These are phyloP conservation scores for Martiniozyma asiatica DNA, from an alignment of 1,139 yeast species.

Conservation along the genomic window DNA sequence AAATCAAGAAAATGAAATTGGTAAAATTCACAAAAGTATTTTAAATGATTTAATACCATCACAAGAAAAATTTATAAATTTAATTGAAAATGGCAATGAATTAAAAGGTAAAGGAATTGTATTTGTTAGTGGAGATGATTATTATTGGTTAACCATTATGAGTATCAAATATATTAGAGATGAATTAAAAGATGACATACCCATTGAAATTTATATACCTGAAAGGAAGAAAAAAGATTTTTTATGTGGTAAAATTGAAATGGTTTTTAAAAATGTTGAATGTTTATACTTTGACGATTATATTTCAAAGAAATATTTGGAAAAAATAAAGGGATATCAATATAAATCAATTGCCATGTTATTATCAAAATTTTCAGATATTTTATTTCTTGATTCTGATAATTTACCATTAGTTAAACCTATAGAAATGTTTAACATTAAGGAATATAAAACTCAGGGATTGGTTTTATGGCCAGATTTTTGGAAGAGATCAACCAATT, in stretches of 20 bases:
- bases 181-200: conserved; percentile 16
- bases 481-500: conserved; percentile 56
- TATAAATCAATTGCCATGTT: conserved; percentile 53
- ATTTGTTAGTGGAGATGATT: conserved; percentile 19
- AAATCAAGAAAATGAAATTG: conserved; percentile 15
- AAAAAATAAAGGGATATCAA: conserved; percentile 36
- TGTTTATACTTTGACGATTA: conserved; percentile 20
- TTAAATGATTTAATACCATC: too few relatives aligned
- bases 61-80: conserved; percentile 8
- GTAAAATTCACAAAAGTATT: conserved; percentile 13
- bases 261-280: conserved; percentile 15
- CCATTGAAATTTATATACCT: conserved; percentile 21
- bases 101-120: conserved; percentile 17
- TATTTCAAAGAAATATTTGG: conserved; percentile 10
- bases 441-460: conserved; percentile 26
- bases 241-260: conserved; percentile 15
- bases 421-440: conserved; percentile 33
- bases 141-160: conserved; percentile 20
- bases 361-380: conserved; percentile 46
- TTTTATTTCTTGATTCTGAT: conserved; percentile 60
- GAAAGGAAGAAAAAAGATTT: conserved; percentile 13
- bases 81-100: conserved; percentile 4
- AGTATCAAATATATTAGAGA: conserved; percentile 20
- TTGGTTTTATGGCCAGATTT: conserved; percentile 59
- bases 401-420: conserved; percentile 47